Evolutionary conservation across 208 protist species (phyloP).

Genomic region (Zelonia costaricensis): DNA sequence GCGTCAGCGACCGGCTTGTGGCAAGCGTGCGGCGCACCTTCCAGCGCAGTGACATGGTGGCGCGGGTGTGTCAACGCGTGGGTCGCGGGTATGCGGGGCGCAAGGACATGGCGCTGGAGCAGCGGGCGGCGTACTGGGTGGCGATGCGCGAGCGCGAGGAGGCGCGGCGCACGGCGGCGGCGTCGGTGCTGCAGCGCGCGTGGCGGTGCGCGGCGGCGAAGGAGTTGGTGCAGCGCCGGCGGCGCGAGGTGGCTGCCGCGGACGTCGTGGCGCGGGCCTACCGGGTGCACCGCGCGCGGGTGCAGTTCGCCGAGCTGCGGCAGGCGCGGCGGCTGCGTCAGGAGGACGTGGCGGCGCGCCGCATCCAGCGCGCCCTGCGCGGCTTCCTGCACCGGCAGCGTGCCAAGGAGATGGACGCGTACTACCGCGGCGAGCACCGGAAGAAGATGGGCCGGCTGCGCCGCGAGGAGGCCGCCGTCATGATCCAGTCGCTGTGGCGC

Average conservation of each 20-base stretch:
- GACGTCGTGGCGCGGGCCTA: constrained; percentile 52
- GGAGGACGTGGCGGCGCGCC: constrained; percentile 43
- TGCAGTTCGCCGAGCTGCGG: constrained; percentile 53
- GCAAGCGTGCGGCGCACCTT: constrained; percentile 49
- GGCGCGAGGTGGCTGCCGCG: constrained; percentile 49
- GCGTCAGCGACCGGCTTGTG: constrained; percentile 49
- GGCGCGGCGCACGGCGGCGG: constrained; percentile 37
- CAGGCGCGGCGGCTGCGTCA: constrained; percentile 18
- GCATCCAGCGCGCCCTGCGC: constrained; percentile 61
- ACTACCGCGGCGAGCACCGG: constrained; percentile 56
- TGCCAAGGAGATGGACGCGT: constrained; percentile 48
- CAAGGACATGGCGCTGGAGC: constrained; percentile 35
- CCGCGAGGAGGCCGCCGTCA: constrained; percentile 58
- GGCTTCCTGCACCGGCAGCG: constrained; percentile 36
- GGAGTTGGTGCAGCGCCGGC: constrained; percentile 52
- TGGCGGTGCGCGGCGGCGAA: constrained; percentile 74
- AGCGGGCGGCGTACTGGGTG: constrained; percentile 27
- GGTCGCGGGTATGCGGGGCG: constrained; percentile 57
- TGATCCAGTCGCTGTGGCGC: constrained; percentile 85
- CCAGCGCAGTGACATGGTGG: constrained; percentile 37
- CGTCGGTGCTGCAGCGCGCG: constrained; percentile 74
- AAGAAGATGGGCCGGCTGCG: constrained; percentile 63
- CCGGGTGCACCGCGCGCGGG: constrained; percentile 49
- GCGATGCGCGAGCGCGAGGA: constrained; percentile 31
- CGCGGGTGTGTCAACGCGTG: constrained; percentile 56